phyloP scores from a whole-genome alignment of 2,329 filamentous ascomycete species.

The Pestalotiopsis sp. region DNA sequence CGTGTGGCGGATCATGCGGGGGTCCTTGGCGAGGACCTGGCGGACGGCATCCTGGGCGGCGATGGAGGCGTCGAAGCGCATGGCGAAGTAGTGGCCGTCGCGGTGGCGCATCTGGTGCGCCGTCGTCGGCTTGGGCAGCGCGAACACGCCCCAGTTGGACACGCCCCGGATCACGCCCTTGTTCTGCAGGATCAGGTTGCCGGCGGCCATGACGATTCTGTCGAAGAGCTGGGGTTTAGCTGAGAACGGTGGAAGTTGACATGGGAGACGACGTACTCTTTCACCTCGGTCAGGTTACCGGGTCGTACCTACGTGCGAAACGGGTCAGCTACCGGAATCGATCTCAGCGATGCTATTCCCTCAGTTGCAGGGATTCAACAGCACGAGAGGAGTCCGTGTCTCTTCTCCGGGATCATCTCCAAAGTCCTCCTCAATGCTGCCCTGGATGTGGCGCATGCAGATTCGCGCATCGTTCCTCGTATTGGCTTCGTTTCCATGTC shows the following conservation, averaged over 20 bases:
- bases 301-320: constrained; percentile 75
- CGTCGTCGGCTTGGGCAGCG: constrained; percentile 77
- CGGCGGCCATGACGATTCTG: constrained; percentile 86
- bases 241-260: no score
- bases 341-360: background rate
- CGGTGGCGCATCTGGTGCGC: constrained; percentile 83
- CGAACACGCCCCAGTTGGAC: constrained; percentile 93
- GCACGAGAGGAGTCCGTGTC: background rate
- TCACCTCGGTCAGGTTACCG: constrained; percentile 86
- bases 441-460: background rate
- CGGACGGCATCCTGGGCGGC: constrained; percentile 75
- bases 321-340: constrained; percentile 12
- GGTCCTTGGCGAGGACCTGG: constrained; percentile 79
- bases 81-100: constrained; percentile 93
- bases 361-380: background rate
- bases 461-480: background rate
- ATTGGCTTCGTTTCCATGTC: background rate
- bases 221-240: no score
- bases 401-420: no score
- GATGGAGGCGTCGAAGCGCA: constrained; percentile 87
- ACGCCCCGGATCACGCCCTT: constrained; percentile 91
- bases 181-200: constrained; percentile 77
- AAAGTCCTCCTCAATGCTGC: no score
- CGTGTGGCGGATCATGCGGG: constrained; percentile 83
- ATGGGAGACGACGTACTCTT: no score